A percentile compares a stretch with the other conserved stretches of the same genome.
phyloP scores from a whole-genome alignment of 495 filamentous ascomycete genomes.

The Darksidea phi region DNA sequence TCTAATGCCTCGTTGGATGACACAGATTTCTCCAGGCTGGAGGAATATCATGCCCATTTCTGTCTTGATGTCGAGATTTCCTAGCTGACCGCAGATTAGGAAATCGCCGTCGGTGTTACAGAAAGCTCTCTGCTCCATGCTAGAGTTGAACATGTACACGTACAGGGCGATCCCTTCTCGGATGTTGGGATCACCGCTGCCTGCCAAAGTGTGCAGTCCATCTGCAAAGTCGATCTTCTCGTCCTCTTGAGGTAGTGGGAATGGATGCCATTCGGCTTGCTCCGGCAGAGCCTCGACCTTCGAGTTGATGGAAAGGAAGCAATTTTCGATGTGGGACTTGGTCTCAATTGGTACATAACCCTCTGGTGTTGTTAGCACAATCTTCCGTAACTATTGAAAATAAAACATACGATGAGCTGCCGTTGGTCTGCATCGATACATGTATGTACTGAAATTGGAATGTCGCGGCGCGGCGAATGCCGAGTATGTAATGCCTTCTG shows the following conservation, averaged over 20 bases:
- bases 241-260: conserved; percentile 42
- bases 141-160: conserved; percentile 45
- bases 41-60: conserved; percentile 48
- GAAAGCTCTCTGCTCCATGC: conserved; percentile 45
- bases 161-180: conserved; percentile 43
- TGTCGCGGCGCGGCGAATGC: conserved; percentile 46
- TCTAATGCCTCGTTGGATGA: conserved; percentile 45
- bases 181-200: conserved; percentile 46
- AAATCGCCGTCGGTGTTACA: conserved; percentile 49
- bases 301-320: conserved; percentile 46
- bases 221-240: conserved; percentile 47
- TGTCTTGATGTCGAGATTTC: conserved; percentile 48
- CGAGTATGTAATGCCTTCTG: conserved; percentile 36
- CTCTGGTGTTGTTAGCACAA: conserved; percentile 34
- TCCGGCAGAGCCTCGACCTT: conserved; percentile 44
- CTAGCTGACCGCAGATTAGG: conserved; percentile 46
- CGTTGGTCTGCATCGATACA: conserved; percentile 47
- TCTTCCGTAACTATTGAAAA: background rate
- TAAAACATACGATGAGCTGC: conserved; percentile 46
- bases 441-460: conserved; percentile 47
- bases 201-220: conserved; percentile 46
- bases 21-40: conserved; percentile 48
- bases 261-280: conserved; percentile 49
- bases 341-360: conserved; percentile 43
- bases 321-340: conserved; percentile 47